Evolutionary conservation across 768 basidiomycete species (phyloP).

Genomic region (Hygrocybe punicea): DNA sequence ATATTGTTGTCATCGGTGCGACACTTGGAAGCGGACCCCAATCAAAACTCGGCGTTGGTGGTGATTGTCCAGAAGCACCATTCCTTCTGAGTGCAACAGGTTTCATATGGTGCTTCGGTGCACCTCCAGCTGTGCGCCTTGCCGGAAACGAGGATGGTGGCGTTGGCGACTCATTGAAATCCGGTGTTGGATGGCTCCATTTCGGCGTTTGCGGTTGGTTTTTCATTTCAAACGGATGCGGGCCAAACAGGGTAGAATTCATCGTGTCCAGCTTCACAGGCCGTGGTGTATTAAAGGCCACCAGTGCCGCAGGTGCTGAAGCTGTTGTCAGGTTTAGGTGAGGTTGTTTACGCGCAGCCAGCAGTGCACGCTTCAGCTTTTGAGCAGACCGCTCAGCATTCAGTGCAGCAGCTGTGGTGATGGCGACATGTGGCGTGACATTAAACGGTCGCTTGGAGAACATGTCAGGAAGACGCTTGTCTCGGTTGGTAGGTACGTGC

Average conservation of each 20-base stretch:
- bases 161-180: conserved; percentile 28
- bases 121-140: conserved; percentile 22
- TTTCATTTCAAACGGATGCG: conserved; percentile 1
- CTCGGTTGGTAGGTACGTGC: conserved; percentile 28
- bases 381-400: conserved; percentile 75
- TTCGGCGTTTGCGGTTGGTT: conserved; percentile 16
- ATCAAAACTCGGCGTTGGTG: conserved; percentile 41
- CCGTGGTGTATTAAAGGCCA: conserved; percentile 39
- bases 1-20: conserved; percentile 26
- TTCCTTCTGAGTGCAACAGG: conserved; percentile 40
- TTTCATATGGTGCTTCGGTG: conserved; percentile 36
- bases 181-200: conserved; percentile 39
- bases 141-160: not conserved
- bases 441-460: conserved; percentile 39
- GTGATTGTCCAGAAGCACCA: conserved; percentile 19
- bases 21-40: conserved; percentile 63
- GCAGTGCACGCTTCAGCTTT: conserved; percentile 63
- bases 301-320: conserved; percentile 33
- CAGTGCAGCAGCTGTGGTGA: conserved; percentile 74
- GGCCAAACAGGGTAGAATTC: not conserved
- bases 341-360: conserved; percentile 59
- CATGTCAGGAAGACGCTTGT: conserved; percentile 42
- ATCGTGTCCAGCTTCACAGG: not conserved
- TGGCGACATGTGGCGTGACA: conserved; percentile 64
- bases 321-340: conserved; percentile 59